Evolutionary conservation across 345 rosid species (phyloP).

Genomic region (Melaleuca quinquenervia): DNA sequence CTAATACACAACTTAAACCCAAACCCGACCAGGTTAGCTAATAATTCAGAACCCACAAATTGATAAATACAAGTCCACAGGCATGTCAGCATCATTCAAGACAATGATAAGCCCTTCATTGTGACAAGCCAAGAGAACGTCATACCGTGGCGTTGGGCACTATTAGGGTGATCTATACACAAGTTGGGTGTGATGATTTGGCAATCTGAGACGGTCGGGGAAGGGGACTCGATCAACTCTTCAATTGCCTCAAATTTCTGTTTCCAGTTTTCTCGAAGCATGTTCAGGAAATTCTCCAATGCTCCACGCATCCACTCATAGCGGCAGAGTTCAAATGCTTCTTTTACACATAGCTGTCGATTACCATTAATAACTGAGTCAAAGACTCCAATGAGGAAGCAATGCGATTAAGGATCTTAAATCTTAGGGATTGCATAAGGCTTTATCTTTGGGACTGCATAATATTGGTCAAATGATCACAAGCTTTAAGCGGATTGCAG

Average conservation of each 20-base stretch:
- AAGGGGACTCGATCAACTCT: constrained; percentile 13
- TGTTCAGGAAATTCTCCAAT: constrained; percentile 31
- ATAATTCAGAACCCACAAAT: not conserved
- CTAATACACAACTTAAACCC: not conserved
- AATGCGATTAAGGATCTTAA: not conserved
- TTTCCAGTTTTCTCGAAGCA: constrained; percentile 4
- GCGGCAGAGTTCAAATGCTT: constrained; percentile 57
- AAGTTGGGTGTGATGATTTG: constrained; percentile 13
- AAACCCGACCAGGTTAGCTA: not conserved
- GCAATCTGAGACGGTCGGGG: constrained; percentile 11
- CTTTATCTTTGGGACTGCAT: not conserved
- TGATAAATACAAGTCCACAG: not conserved
- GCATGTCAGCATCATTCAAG: not conserved
- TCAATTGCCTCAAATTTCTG: constrained; percentile 4
- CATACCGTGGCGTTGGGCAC: constrained; percentile 3
- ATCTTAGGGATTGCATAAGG: not conserved
- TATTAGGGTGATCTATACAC: constrained; percentile 6
- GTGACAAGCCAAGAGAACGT: constrained; percentile 18
- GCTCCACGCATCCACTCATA: constrained; percentile 87
- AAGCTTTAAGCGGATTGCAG: not conserved
- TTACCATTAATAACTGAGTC: not conserved
- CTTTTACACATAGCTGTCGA: constrained; percentile 36
- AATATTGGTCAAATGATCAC: not conserved
- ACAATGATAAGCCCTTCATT: constrained; percentile 16
- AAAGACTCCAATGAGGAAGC: not conserved